Percentiles rank a stretch among this genome's conserved stretches.
Conservation (phyloP, 2,329 filamentous ascomycete species). For the Fusarium siculi region DNA sequence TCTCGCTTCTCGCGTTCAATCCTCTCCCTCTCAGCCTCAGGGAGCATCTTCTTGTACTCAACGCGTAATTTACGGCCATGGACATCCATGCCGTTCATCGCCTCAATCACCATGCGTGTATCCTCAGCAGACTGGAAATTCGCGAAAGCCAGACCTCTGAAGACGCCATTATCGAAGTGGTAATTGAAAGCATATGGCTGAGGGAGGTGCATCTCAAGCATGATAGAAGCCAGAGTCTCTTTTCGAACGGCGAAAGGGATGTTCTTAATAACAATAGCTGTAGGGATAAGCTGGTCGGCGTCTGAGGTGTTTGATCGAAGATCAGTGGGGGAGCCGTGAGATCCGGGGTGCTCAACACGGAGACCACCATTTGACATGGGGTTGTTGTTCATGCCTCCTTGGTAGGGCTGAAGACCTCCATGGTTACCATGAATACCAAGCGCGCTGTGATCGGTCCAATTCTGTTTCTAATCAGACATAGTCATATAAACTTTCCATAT, state of each 20-base stretch:
- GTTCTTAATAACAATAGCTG: conserved; percentile 99
- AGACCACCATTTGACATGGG: conserved; percentile 55
- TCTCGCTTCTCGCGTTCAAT: conserved; percentile 98
- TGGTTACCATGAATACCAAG: conserved; percentile 56
- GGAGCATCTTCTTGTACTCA: conserved; percentile 99
- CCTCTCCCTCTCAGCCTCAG: conserved; percentile 90
- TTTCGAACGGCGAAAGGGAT: conserved; percentile 99
- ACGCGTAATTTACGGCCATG: conserved; percentile 94
- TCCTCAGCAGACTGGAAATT: conserved; percentile 98
- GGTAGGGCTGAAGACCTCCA: conserved; percentile 50
- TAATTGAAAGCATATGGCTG: conserved; percentile 99
- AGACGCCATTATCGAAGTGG: conserved; percentile 98
- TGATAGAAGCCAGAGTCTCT: conserved; percentile 90
- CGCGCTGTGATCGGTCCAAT: conserved; percentile 61
- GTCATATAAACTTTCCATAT: not conserved
- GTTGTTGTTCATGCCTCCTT: conserved; percentile 49
- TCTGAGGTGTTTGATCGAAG: conserved; percentile 59
- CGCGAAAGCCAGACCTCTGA: conserved; percentile 94
- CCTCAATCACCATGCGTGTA: conserved; percentile 89
- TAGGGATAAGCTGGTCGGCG: conserved; percentile 92
- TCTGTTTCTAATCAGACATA: conserved; percentile 49
- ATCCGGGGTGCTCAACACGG: conserved; percentile 55
- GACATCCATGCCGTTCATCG: conserved; percentile 95
- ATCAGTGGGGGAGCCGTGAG: conserved; percentile 54
- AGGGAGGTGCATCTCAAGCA: conserved; percentile 93